Evolutionary conservation across 352 stramenopile genomes (phyloP), one percentile per base, ranked within the genome.

Genomic region (Blastocystis sp.): DNA sequence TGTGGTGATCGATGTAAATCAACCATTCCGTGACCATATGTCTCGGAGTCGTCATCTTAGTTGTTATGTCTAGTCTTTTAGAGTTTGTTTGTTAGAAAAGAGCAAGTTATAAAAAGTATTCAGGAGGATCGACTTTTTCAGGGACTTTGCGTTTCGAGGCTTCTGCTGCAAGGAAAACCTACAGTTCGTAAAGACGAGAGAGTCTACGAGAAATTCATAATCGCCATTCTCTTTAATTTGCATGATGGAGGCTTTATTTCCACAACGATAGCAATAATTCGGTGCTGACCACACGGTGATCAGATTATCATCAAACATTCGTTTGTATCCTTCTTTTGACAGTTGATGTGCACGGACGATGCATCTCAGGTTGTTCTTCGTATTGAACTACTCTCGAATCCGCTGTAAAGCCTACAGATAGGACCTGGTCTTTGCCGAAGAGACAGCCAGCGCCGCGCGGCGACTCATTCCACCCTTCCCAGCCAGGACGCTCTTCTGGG

Each of bases 261-360:
- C 91, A 70, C 80, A 82, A 29, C 94, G 93, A 91, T 97, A 97
- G 92, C 95, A 97, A 91, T 97, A 97, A 91, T 97, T 97, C 34
- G 95, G 95, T 18, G 95, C 95, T 79, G 92, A 95, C 79, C 97
- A 97, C 90, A 97, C 95, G 3, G 95, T 97, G 29, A 97, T 94
- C 15, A 97, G 93, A 55, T 94, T 93, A 77, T 95, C 92, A 88
- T 97, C 96, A 91, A 97, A 94, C 54, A 93, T 95, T 93, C 94
- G 96, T 90, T 97, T 94, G 91, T 96, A 97, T 63, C 95, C 95
- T 90, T 97, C 94, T 94, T 97, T 97, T 20, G 97, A 94, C 26
- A 97, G 91, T 91, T 97, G 97, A 94, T 99, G 97, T 29, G 97
- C 97, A 90, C 97, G 93, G 69, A 96, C 97, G 90, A 99, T 99